Conservation (phyloP, 768 basidiomycete species). For the Hygrocybe punicea region DNA sequence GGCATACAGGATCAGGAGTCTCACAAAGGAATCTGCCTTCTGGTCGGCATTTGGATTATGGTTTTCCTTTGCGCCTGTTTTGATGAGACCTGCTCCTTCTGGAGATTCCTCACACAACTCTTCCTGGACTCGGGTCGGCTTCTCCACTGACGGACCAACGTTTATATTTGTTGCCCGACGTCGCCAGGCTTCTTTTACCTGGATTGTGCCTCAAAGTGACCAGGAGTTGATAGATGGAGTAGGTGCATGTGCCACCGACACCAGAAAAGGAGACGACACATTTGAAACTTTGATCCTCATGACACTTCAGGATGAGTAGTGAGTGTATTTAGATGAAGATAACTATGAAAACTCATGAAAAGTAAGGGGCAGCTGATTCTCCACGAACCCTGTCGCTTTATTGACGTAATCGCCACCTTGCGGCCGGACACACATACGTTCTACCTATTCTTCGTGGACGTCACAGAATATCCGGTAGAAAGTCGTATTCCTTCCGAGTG, state of each 20-base stretch:
- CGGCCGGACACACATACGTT: no score
- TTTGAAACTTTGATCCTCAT: slow-evolving; percentile 66
- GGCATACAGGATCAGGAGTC: slow-evolving; percentile 74
- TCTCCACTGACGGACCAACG: slow-evolving; percentile 40
- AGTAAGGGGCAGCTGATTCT: no score
- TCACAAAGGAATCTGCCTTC: slow-evolving; percentile 68
- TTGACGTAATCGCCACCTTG: no score
- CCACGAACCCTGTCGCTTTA: no score
- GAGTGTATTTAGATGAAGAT: not conserved
- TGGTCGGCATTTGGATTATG: slow-evolving; percentile 80
- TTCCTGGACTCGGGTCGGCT: slow-evolving; percentile 44
- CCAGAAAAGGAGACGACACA: slow-evolving; percentile 58
- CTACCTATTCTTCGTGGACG: no score
- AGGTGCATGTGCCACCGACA: slow-evolving; percentile 44
- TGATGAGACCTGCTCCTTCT: slow-evolving; percentile 28
- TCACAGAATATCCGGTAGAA: no score
- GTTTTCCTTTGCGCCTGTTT: slow-evolving; percentile 63
- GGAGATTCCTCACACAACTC: not conserved
- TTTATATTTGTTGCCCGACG: slow-evolving; percentile 65
- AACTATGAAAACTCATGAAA: no score
- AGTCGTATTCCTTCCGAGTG: no score
- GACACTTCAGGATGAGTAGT: slow-evolving; percentile 17
- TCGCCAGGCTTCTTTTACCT: slow-evolving; percentile 52
- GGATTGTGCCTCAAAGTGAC: slow-evolving; percentile 53
- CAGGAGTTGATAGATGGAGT: slow-evolving; percentile 54